A percentile compares a stretch with the other conserved stretches of the same genome.
Evolutionary conservation across 768 basidiomycete genomes (phyloP).

Genomic region (Tricholoma terreum): DNA sequence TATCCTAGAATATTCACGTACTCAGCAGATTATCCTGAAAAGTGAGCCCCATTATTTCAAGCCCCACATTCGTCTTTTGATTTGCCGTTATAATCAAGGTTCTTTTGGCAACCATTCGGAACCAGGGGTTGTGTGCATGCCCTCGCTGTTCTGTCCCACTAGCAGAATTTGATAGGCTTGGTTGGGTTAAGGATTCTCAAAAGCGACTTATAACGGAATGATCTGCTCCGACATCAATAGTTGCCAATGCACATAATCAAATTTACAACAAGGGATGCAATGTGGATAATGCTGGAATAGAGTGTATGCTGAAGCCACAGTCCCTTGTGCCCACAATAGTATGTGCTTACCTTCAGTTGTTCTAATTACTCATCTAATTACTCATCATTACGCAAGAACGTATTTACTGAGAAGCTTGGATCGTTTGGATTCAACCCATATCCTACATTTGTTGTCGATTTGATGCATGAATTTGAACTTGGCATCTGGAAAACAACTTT

Average conservation of each 20-base stretch:
- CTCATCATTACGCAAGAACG: constrained; percentile 21
- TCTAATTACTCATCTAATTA: too few relatives aligned
- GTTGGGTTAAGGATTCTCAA: constrained; percentile 8
- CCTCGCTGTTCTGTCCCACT: constrained; percentile 23
- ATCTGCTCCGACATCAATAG: background rate
- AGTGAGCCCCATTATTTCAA: constrained; percentile 18
- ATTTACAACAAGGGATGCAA: background rate
- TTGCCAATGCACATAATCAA: background rate
- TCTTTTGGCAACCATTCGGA: constrained; percentile 20
- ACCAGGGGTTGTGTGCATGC: constrained; percentile 26
- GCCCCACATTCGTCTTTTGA: too few relatives aligned
- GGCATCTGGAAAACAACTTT: constrained; percentile 35
- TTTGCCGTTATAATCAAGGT: constrained; percentile 7
- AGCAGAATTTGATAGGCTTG: constrained; percentile 22
- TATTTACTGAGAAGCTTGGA: constrained; percentile 19
- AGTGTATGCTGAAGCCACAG: constrained; percentile 12
- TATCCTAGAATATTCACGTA: constrained; percentile 28
- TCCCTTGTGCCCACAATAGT: constrained; percentile 21
- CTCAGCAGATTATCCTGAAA: constrained; percentile 34
- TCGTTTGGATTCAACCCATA: constrained; percentile 19
- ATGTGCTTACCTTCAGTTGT: background rate
- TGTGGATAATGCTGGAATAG: background rate
- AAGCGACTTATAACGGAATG: background rate
- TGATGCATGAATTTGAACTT: constrained; percentile 36
- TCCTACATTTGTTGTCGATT: constrained; percentile 25